Evolutionary conservation across 2,329 filamentous ascomycete genomes (phyloP).

Genomic region (Byssothecium circinans): DNA sequence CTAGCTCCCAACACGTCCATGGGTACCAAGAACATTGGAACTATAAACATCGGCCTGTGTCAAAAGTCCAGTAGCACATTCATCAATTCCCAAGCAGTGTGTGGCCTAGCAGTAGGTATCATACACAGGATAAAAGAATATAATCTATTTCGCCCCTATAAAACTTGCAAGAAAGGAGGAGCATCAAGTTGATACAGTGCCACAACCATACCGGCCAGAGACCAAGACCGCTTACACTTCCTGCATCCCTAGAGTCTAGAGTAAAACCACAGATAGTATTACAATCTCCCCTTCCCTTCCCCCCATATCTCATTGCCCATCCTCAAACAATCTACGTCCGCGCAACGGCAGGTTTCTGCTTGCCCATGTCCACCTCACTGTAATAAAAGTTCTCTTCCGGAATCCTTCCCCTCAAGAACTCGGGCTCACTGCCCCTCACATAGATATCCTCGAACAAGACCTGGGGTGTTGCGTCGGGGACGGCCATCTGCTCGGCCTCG

Average conservation of each 20-base stretch:
- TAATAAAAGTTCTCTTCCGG: slow-evolving; percentile 92
- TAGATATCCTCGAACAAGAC: slow-evolving; percentile 98
- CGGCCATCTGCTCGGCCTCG: slow-evolving; percentile 82
- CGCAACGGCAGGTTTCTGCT: slow-evolving; percentile 38
- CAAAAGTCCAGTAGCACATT: too few species aligned
- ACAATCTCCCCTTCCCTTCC: background rate
- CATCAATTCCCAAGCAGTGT: too few species aligned
- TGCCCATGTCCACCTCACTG: slow-evolving; percentile 46
- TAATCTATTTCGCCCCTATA: background rate
- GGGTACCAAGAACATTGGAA: too few species aligned
- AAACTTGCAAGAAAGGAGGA: background rate
- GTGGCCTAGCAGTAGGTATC: too few species aligned
- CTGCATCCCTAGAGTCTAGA: background rate
- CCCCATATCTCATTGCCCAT: background rate
- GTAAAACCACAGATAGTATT: background rate
- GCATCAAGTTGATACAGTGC: background rate
- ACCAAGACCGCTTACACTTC: background rate
- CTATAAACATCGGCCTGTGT: too few species aligned
- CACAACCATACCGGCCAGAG: too few species aligned
- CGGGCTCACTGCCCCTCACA: slow-evolving; percentile 81
- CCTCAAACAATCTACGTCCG: slow-evolving; percentile 25
- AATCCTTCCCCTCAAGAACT: slow-evolving; percentile 83
- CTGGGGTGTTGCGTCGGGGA: slow-evolving; percentile 74
- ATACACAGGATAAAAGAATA: background rate
- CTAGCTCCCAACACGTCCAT: too few species aligned